These are phyloP conservation scores for Eucalyptus marginata DNA, from an alignment of 345 rosid genomes.

Conservation along the genomic window DNA sequence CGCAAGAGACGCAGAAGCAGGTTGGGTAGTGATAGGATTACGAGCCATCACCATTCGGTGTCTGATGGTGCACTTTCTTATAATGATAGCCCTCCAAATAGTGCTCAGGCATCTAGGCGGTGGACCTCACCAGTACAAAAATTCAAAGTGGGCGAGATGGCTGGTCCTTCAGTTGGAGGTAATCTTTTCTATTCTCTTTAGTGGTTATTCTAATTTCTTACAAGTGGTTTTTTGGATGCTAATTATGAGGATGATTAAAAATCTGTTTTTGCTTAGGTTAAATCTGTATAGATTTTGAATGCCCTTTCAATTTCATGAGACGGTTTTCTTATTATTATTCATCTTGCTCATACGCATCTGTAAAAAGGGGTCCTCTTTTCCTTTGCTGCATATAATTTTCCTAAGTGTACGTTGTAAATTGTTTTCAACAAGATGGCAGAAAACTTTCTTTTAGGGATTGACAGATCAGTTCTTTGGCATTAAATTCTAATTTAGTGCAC, in stretches of 20 bases:
- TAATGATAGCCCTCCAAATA: conserved; percentile 42
- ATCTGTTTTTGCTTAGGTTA: neutral
- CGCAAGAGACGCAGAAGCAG: conserved; percentile 41
- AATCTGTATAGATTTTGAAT: neutral
- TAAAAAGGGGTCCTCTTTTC: neutral
- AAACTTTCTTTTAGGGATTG: neutral
- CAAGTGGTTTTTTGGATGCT: neutral
- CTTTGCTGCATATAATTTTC: neutral
- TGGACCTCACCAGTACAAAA: conserved; percentile 48
- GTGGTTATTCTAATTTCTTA: neutral
- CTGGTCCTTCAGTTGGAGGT: conserved; percentile 36
- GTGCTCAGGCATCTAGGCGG: conserved; percentile 34
- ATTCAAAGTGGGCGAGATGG: conserved; percentile 24
- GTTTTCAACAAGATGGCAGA: neutral
- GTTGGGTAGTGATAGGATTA: conserved; percentile 24
- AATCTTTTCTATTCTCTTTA: neutral
- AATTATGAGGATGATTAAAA: neutral
- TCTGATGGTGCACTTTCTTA: conserved; percentile 59
- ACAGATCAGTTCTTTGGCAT: neutral
- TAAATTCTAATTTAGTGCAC: neutral
- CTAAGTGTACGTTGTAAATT: neutral
- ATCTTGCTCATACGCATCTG: neutral
- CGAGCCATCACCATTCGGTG: conserved; percentile 55
- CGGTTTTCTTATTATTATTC: neutral
- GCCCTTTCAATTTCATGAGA: neutral